phyloP scores from a whole-genome alignment of 2,329 filamentous ascomycete species.

The Pseudogymnoascus sp. region DNA sequence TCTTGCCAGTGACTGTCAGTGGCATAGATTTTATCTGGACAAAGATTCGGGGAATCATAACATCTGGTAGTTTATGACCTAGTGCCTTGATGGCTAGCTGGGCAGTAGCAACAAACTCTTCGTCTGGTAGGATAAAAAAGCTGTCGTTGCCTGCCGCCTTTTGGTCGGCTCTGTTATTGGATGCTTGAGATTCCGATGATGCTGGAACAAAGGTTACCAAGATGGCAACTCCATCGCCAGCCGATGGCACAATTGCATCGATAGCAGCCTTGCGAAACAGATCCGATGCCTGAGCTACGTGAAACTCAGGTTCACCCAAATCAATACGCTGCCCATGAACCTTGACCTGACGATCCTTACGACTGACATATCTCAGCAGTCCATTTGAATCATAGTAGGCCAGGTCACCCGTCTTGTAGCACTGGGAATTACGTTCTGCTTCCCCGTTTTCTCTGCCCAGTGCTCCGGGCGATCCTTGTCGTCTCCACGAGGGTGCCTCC shows the following conservation, averaged over 20 bases:
- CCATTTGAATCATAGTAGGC: constrained; percentile 51
- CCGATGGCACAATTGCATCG: neutral
- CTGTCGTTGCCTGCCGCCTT: neutral
- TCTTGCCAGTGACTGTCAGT: constrained; percentile 25
- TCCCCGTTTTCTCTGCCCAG: constrained; percentile 37
- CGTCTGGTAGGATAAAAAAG: neutral
- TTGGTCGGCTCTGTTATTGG: neutral
- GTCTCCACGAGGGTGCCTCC: constrained; percentile 31
- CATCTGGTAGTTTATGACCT: constrained; percentile 28
- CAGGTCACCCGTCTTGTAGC: constrained; percentile 59
- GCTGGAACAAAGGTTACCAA: neutral
- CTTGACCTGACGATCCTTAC: constrained; percentile 41
- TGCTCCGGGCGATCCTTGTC: neutral
- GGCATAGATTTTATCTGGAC: constrained; percentile 26
- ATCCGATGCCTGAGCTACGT: neutral
- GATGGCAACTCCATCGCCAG: neutral
- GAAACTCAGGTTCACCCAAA: constrained; percentile 48
- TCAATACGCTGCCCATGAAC: constrained; percentile 56
- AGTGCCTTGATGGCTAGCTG: constrained; percentile 6
- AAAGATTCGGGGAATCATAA: constrained; percentile 32
- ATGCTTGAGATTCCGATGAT: neutral
- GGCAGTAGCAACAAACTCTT: neutral
- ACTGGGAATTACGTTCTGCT: constrained; percentile 48
- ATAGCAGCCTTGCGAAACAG: neutral
- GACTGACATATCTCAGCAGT: constrained; percentile 54